Base-by-base conservation (phyloP, 2,329 filamentous ascomycete genomes). In the Penicillium sp. region DNA sequence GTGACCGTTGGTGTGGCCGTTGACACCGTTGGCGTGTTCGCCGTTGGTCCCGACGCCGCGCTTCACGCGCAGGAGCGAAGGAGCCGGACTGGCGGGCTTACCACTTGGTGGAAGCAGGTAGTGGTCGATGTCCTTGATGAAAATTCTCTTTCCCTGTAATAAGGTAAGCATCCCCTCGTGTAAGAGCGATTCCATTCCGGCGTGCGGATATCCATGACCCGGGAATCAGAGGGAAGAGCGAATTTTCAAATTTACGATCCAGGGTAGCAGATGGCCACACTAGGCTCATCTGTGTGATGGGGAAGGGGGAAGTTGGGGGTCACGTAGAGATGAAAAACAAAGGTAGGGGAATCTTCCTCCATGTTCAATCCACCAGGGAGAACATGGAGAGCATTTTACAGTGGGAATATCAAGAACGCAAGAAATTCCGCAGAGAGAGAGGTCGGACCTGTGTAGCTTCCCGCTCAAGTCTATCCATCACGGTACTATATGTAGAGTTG, bases 41-140 rank as follows among this genome's bases (percentile, higher is more conserved):
- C 39, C 65, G 24, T 59, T 62, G 40, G 57, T 54, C 8, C 84
- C 84, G 55, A 88, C 83, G 44, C 83, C 83, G 41, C 82, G 81
- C 68, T 83, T 83, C 63, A 78, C 77, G 64, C 75, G 74, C 47
- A 75, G 68, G 47, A 97, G 81, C n/a, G 91, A 96, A 2, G 89
- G 89, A 9, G 90, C 92, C 56, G 94, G 85, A 45, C 79, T 80
- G 47, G 90, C 83, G 13, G 83, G 79, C 66, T 88, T 83, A 44
- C 82, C 80, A 59, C 88, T 79, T 3, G 90, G 90, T 5, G 92
- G 89, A 60, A 96, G 81, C 61, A 97, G 81, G 74, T 97, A 97
- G 75, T 97, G 88, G 52, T 89, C 88, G 78, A 97, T 99, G 74
- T 97, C 94, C 75, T 99, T 99, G 83, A 99, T 94, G 78, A 97